These are phyloP conservation scores for Tanacetum coccineum DNA, from an alignment of 129 eudicot genomes.

Conservation along the genomic window DNA sequence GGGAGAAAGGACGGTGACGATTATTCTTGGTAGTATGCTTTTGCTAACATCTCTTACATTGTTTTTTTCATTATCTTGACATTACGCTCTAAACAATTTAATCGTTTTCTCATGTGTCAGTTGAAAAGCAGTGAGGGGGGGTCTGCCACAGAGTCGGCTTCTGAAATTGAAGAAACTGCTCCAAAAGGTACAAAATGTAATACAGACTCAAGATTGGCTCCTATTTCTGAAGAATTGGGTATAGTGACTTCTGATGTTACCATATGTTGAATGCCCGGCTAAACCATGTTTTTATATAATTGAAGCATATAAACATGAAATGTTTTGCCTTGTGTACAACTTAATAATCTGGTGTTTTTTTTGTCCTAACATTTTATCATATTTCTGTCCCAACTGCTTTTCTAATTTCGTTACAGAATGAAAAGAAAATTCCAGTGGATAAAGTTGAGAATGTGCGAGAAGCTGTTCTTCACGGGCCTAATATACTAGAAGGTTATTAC, in stretches of 20 bases:
- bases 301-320: not conserved
- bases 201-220: conserved; percentile 45
- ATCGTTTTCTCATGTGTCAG: conserved; percentile 21
- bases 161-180: conserved; percentile 50
- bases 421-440: conserved; percentile 33
- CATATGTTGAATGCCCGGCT: conserved; percentile 2
- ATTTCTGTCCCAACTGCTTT: not conserved
- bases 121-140: conserved; percentile 39
- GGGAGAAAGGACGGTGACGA: conserved; percentile 26
- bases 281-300: not conserved
- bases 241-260: not conserved
- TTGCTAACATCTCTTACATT: not conserved
- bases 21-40: conserved; percentile 27
- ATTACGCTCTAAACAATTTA: not conserved
- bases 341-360: conserved; percentile 1
- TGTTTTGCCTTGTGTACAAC: not conserved
- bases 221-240: conserved; percentile 55
- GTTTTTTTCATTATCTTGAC: not conserved
- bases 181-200: conserved; percentile 37
- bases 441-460: conserved; percentile 30
- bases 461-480: conserved; percentile 17
- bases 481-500: conserved; percentile 1
- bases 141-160: conserved; percentile 46
- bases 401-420: conserved; percentile 8
- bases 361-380: not conserved